Conservation (phyloP, 257 asterid genomes). For the Euphrasia confusa region DNA sequence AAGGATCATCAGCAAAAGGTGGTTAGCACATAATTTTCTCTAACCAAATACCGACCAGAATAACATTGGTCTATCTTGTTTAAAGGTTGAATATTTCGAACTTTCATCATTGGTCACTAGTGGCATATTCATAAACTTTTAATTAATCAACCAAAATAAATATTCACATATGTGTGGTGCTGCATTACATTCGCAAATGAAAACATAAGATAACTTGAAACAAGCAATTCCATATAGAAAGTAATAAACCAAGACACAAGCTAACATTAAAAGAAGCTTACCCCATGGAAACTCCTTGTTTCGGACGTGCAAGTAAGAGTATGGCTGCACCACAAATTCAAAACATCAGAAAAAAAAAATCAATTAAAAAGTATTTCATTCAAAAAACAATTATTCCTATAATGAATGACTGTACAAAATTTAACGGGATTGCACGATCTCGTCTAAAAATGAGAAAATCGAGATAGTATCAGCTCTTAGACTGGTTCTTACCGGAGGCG, state of each 20-base stretch:
- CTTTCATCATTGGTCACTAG: too few relatives aligned
- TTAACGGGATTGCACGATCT: neutral
- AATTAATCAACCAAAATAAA: too few relatives aligned
- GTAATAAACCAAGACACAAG: too few relatives aligned
- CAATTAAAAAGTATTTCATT: neutral
- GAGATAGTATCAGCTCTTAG: neutral
- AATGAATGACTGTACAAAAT: neutral
- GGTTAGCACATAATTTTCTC: neutral
- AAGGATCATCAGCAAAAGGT: neutral
- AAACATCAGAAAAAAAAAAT: slow-evolving; percentile 8
- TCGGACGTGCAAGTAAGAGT: slow-evolving; percentile 65
- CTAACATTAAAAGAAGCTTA: slow-evolving; percentile 22
- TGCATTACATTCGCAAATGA: too few relatives aligned
- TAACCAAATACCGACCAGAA: neutral
- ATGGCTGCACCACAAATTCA: slow-evolving; percentile 44
- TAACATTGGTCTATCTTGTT: neutral
- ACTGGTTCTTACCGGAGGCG: slow-evolving; percentile 52
- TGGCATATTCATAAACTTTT: too few relatives aligned
- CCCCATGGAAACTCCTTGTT: slow-evolving; percentile 93
- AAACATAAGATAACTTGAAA: too few relatives aligned
- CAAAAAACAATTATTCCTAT: neutral
- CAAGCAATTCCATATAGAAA: too few relatives aligned
- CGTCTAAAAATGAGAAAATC: neutral
- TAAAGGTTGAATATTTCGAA: neutral
- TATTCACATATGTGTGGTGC: too few relatives aligned